phyloP scores from a whole-genome alignment of 2,329 filamentous ascomycete species.

The Venturia asperata region DNA sequence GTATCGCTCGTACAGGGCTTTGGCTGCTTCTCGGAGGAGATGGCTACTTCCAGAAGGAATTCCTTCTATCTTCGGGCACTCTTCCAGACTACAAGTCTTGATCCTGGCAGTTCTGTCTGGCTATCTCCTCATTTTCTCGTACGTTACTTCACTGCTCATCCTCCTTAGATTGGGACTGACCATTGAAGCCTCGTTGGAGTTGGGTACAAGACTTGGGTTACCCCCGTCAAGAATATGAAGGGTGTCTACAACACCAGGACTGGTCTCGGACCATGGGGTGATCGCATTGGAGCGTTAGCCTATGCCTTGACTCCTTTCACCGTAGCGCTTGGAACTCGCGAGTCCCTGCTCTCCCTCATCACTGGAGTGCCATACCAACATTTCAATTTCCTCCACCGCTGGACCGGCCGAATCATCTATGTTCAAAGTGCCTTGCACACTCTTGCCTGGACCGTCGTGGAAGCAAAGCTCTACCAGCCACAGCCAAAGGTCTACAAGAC shows the following conservation, averaged over 20 bases:
- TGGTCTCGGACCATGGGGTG: constrained; percentile 59
- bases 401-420: constrained; percentile 67
- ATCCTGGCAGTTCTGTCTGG: constrained; percentile 50
- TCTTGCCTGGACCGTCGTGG: constrained; percentile 61
- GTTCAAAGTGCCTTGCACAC: constrained; percentile 62
- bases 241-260: constrained; percentile 57
- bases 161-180: constrained; percentile 16
- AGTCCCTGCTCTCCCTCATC: constrained; percentile 61
- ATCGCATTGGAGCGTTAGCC: constrained; percentile 63
- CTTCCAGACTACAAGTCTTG: constrained; percentile 60
- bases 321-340: constrained; percentile 58
- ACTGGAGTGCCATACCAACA: constrained; percentile 67
- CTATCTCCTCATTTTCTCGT: constrained; percentile 62
- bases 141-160: constrained; percentile 15
- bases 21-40: constrained; percentile 39
- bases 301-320: constrained; percentile 68
- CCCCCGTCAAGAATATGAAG: constrained; percentile 53
- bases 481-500: constrained; percentile 53
- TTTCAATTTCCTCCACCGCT: constrained; percentile 72
- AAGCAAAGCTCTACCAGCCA: constrained; percentile 61
- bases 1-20: constrained; percentile 30
- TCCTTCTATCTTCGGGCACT: constrained; percentile 55
- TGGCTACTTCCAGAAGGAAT: constrained; percentile 56
- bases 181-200: constrained; percentile 54
- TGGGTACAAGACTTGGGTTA: constrained; percentile 61